phyloP scores from a whole-genome alignment of 129 eudicot species.

The Dittrichia graveolens region DNA sequence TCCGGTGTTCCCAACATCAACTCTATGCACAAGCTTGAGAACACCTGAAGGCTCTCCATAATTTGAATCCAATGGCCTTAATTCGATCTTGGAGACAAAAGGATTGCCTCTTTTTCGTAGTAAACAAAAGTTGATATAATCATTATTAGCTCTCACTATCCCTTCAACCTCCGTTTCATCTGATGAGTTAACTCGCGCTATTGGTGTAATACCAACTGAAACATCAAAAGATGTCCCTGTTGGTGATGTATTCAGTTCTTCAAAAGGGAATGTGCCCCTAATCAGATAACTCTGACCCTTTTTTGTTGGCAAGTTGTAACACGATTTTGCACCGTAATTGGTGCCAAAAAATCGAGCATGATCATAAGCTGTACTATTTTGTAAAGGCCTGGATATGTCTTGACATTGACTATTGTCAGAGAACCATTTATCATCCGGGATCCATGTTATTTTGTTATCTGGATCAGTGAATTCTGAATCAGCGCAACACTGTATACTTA shows the following conservation, averaged over 20 bases:
- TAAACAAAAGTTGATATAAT: constrained; percentile 52
- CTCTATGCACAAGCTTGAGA: constrained; percentile 57
- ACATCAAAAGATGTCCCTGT: constrained; percentile 41
- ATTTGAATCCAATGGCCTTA: constrained; percentile 47
- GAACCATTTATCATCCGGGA: constrained; percentile 55
- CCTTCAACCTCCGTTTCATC: constrained; percentile 55
- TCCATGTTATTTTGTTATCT: constrained; percentile 49
- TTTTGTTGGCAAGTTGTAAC: constrained; percentile 52
- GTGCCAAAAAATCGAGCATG: constrained; percentile 53
- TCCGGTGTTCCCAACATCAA: constrained; percentile 58
- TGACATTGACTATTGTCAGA: constrained; percentile 45
- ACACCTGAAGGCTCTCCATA: constrained; percentile 42
- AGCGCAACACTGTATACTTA: constrained; percentile 55
- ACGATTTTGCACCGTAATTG: constrained; percentile 50
- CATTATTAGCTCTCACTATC: constrained; percentile 44
- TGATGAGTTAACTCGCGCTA: constrained; percentile 48
- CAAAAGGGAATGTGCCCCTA: constrained; percentile 53
- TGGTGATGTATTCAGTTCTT: constrained; percentile 36
- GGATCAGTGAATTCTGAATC: constrained; percentile 49
- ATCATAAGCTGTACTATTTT: constrained; percentile 22
- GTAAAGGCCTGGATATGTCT: constrained; percentile 34
- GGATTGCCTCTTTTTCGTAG: constrained; percentile 47
- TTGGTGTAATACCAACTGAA: constrained; percentile 43
- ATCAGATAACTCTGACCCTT: constrained; percentile 50
- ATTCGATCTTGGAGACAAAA: constrained; percentile 60